Percentiles rank a stretch among this genome's conserved stretches.
phyloP scores from a whole-genome alignment of 352 stramenopile genomes.

The Pseudoperonospora humuli region DNA sequence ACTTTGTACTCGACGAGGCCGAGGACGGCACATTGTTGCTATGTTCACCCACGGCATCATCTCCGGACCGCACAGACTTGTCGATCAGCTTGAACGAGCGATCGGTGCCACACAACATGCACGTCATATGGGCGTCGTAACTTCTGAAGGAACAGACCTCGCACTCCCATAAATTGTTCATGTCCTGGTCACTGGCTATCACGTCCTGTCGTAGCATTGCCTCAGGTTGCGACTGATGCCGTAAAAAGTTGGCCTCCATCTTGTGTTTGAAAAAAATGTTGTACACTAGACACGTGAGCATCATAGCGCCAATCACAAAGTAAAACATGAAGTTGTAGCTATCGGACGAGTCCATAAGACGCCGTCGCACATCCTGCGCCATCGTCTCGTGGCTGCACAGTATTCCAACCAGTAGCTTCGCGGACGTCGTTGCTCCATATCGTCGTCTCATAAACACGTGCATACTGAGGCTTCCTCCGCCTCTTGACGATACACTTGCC shows the following conservation, averaged over 20 bases:
- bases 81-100: conserved; percentile 65
- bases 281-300: conserved; percentile 82
- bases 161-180: conserved; percentile 84
- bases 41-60: conserved; percentile 30
- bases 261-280: conserved; percentile 87
- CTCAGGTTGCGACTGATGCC: conserved; percentile 63
- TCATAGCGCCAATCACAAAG: conserved; percentile 82
- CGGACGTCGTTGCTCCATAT: too few relatives aligned
- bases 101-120: conserved; percentile 86
- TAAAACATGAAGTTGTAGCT: conserved; percentile 88
- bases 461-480: too few relatives aligned
- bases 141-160: conserved; percentile 92
- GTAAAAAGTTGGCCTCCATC: conserved; percentile 64
- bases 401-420: too few relatives aligned
- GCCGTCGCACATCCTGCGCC: conserved; percentile 4
- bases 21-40: conserved; percentile 28
- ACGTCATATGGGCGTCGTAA: conserved; percentile 79
- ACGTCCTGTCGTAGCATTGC: conserved; percentile 83
- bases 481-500: too few relatives aligned
- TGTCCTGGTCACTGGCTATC: conserved; percentile 82
- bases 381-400: neutral
- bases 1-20: conserved; percentile 43
- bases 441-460: too few relatives aligned
- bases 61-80: conserved; percentile 21
- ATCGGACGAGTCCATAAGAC: conserved; percentile 37